Evolutionary conservation across 192 early-diverging fungal genomes (phyloP), one percentile per base, ranked within the genome.

Genomic region (Coemansia sp.): DNA sequence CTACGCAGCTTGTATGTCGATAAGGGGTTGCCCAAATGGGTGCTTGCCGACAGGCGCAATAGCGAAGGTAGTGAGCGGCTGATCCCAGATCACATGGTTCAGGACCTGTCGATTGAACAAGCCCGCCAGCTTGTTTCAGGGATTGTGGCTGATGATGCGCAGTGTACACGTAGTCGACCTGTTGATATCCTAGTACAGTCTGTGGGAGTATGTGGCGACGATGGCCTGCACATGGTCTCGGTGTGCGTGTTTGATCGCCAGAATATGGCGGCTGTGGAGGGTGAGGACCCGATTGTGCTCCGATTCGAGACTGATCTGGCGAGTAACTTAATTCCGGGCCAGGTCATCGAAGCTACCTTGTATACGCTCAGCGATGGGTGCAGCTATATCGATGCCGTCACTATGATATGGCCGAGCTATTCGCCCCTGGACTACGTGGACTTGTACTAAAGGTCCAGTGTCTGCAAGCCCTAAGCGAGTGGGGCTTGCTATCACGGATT

Each of bases 361-460:
- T 65, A 84, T 54, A 60, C 68, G 20, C 71, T 84, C 15, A 73
- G 68, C 64, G 73, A 79, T 38, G 78, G 74, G 0, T 44, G 60
- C 22, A 57, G 67, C 60, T 84, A 79, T 42, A 79, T 84, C 16
- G 82, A 84, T 33, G 62, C 70, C 3, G 72, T 84, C 15, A 79
- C 82, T 13, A 77, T 79, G 78, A 72, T 84, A 29, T 84, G 82
- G 82, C 82, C 82, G 12, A 79, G 77, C 74, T 84, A 80, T 40
- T 62, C 77, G 38, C 78, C 78, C 15, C 61, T 84, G 42, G 82
- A 84, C 46, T 76, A 79, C 60, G 65, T 76, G 11, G 59, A 65
- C 24, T 1, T 33, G 41, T 69, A 47, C 49, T 75, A 34, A 60
- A 20, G 22, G 38, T 43, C 63, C 63, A 24, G 36, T 64, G 63